A percentile compares a stretch with the other conserved stretches of the same genome.
These are phyloP conservation scores for Malus sieversii DNA, from an alignment of 306 rosid genomes.

Conservation along the genomic window DNA sequence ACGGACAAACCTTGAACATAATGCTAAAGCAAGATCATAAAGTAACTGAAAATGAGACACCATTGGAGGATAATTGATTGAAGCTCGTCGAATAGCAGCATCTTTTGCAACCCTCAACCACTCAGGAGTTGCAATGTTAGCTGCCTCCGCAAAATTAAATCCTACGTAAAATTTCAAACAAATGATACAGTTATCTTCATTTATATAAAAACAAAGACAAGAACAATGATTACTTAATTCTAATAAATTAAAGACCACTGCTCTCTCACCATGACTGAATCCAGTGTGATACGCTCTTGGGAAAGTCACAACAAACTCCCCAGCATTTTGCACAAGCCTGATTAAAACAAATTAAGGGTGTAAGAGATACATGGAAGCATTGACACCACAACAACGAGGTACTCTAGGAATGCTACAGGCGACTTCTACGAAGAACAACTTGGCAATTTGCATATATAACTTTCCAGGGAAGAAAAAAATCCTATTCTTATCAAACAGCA, in stretches of 20 bases:
- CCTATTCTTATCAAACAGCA: not conserved
- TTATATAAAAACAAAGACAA: constrained; percentile 2
- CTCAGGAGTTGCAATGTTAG: constrained; percentile 98
- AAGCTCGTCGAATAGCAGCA: constrained; percentile 98
- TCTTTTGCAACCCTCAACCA: constrained; percentile 97
- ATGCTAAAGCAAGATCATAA: constrained; percentile 90
- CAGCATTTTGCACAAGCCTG: constrained; percentile 98
- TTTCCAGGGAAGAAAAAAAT: not conserved
- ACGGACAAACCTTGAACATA: constrained; percentile 78
- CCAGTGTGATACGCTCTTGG: constrained; percentile 99
- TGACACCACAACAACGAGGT: not conserved
- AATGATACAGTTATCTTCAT: constrained; percentile 21
- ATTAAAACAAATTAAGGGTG: constrained; percentile 24
- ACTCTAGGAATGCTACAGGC: constrained; percentile 1
- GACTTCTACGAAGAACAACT: not conserved
- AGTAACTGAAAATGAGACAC: constrained; percentile 97
- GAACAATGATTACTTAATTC: not conserved
- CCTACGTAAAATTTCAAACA: constrained; percentile 43
- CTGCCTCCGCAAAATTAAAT: constrained; percentile 96
- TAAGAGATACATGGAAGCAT: constrained; percentile 20
- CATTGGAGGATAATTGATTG: constrained; percentile 95
- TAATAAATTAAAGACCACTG: constrained; percentile 7
- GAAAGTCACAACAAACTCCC: constrained; percentile 98
- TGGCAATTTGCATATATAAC: not conserved
- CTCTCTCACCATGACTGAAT: constrained; percentile 88